Conservation (phyloP, 352 stramenopile species). For the Poterioochromonas sp. region DNA sequence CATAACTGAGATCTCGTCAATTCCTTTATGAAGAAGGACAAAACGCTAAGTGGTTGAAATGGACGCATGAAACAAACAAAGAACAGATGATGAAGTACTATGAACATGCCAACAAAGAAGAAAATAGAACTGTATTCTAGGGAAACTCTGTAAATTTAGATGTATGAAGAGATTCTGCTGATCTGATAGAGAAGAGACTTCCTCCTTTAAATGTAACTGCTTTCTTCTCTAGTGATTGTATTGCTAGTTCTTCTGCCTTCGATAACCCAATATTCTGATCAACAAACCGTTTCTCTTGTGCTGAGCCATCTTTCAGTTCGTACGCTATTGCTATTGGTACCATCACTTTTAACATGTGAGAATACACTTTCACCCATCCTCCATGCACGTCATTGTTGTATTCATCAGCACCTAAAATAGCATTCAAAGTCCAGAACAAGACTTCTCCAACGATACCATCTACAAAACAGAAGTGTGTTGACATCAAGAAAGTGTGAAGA, state of each 20-base stretch:
- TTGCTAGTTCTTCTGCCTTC: background rate
- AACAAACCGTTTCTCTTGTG: background rate
- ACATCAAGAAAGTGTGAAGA: too few species aligned
- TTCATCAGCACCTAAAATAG: background rate
- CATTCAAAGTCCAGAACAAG: background rate
- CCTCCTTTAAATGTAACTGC: background rate
- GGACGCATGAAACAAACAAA: background rate
- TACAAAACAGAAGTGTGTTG: background rate
- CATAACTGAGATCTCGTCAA: too few species aligned
- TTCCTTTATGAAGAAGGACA: too few species aligned
- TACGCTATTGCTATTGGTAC: background rate
- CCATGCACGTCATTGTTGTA: background rate
- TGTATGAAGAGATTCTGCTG: background rate
- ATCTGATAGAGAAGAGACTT: background rate
- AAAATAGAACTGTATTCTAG: background rate
- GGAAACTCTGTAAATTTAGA: background rate
- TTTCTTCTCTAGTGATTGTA: background rate
- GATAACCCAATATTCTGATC: background rate
- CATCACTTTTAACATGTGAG: background rate
- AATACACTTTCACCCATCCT: background rate
- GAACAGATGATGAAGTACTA: too few species aligned
- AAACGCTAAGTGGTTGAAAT: too few species aligned
- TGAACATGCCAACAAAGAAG: too few species aligned
- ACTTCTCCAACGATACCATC: conserved; percentile 2
- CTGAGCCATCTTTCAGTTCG: background rate